phyloP scores from a whole-genome alignment of 176 grass and related monocot genomes.

The Oryza brachyantha region DNA sequence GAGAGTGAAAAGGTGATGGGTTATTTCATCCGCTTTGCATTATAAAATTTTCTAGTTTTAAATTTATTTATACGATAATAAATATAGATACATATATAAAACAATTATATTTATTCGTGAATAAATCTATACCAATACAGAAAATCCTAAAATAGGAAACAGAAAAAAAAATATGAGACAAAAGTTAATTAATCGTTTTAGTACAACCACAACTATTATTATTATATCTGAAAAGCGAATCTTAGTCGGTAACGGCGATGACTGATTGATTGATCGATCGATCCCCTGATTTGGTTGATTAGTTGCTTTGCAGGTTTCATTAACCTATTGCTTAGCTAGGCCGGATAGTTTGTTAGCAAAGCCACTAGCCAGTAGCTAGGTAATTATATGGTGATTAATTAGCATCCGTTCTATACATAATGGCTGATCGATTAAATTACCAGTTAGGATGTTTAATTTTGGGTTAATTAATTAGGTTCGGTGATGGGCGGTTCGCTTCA shows the following conservation, averaged over 20 bases:
- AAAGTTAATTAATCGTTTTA: not conserved
- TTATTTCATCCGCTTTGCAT: too few relatives aligned
- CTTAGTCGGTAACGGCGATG: slow-evolving; percentile 27
- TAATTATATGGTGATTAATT: not conserved
- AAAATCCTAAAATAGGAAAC: too few relatives aligned
- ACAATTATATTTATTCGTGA: too few relatives aligned
- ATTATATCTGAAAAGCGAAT: slow-evolving; percentile 9
- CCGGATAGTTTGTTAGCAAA: not conserved
- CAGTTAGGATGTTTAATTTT: not conserved
- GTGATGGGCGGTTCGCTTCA: not conserved
- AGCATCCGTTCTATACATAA: not conserved
- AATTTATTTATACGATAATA: too few relatives aligned
- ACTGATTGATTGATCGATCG: slow-evolving; percentile 24
- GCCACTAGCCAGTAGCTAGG: not conserved
- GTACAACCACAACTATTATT: not conserved
- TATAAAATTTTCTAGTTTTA: too few relatives aligned
- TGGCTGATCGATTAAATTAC: not conserved
- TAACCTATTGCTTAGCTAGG: not conserved
- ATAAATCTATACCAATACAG: too few relatives aligned
- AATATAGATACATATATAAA: too few relatives aligned
- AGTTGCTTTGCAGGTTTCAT: not conserved
- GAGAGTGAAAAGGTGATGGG: not conserved
- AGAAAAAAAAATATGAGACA: not conserved
- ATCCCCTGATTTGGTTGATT: not conserved
- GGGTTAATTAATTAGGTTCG: not conserved